Conservation (phyloP, 768 basidiomycete species). For the Gloeostereum incarnatum region DNA sequence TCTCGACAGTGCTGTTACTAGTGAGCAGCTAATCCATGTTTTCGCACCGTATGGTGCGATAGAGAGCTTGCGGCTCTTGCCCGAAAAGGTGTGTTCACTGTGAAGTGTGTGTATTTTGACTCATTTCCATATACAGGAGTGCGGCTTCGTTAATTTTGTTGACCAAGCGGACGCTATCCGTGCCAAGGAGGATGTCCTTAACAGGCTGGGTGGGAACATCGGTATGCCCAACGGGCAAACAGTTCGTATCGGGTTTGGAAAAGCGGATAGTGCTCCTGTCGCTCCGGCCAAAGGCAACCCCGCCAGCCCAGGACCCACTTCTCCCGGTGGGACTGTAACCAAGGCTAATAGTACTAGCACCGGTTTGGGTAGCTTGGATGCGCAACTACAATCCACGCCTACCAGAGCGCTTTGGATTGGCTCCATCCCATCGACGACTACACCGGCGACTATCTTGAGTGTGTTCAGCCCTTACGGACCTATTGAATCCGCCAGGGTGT, state of each 20-base stretch:
- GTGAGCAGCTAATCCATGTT: conserved; percentile 89
- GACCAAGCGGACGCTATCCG: conserved; percentile 93
- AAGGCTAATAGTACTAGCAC: conserved; percentile 40
- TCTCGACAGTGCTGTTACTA: conserved; percentile 88
- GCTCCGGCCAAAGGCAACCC: conserved; percentile 76
- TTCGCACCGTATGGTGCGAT: conserved; percentile 97
- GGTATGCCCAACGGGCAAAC: conserved; percentile 93
- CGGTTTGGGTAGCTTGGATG: conserved; percentile 64
- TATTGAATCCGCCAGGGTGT: conserved; percentile 91
- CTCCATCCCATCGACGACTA: conserved; percentile 91
- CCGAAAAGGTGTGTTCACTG: conserved; percentile 76
- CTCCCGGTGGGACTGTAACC: conserved; percentile 37
- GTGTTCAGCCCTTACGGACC: conserved; percentile 97
- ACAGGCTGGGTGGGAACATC: conserved; percentile 89
- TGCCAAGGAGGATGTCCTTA: conserved; percentile 96
- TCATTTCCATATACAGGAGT: conserved; percentile 61
- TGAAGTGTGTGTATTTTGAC: conserved; percentile 6
- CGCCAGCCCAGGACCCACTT: conserved; percentile 55
- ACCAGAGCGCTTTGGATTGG: conserved; percentile 98
- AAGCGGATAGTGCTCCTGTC: conserved; percentile 92
- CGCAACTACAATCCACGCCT: conserved; percentile 83
- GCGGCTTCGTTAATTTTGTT: conserved; percentile 98
- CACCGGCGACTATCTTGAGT: conserved; percentile 87
- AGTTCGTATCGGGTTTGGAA: conserved; percentile 96
- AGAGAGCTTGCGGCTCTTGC: conserved; percentile 87